Evolutionary conservation across 768 basidiomycete species (phyloP).

Genomic region (Amanita jacksonii): DNA sequence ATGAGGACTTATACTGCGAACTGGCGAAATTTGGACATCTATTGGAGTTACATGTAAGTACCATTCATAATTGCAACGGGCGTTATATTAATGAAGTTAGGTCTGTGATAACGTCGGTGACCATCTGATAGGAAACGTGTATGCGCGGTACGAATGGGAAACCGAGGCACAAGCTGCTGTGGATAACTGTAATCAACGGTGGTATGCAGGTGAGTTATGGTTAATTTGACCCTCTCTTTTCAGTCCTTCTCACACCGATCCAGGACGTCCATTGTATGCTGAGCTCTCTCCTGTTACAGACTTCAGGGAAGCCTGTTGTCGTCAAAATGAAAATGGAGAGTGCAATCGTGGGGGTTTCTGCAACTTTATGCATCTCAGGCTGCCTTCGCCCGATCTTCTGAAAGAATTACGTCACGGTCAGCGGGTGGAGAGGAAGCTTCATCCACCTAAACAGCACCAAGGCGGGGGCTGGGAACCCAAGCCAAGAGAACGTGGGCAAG

Average conservation of each 20-base stretch:
- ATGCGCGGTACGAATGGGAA: slow-evolving; percentile 98
- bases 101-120: slow-evolving; percentile 99
- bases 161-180: slow-evolving; percentile 93
- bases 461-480: slow-evolving; percentile 80
- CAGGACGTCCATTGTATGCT: slow-evolving; percentile 91
- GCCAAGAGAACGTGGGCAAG: slow-evolving; percentile 55
- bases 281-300: slow-evolving; percentile 98
- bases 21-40: slow-evolving; percentile 92
- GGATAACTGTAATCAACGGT: slow-evolving; percentile 87
- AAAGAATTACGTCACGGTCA: slow-evolving; percentile 74
- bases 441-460: slow-evolving; percentile 52
- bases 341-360: slow-evolving; percentile 98
- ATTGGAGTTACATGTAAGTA: slow-evolving; percentile 83
- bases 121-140: slow-evolving; percentile 95
- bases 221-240: neutral
- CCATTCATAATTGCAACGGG: slow-evolving; percentile 4
- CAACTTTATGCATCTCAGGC: slow-evolving; percentile 96
- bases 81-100: slow-evolving; percentile 24
- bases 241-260: slow-evolving; percentile 7
- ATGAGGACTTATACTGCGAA: slow-evolving; percentile 93
- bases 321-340: slow-evolving; percentile 97
- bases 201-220: slow-evolving; percentile 87
- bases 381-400: slow-evolving; percentile 79
- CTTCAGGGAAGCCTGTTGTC: slow-evolving; percentile 97
- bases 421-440: slow-evolving; percentile 66